phyloP scores from a whole-genome alignment of 129 eudicot species.

The Pulicaria dysenterica region DNA sequence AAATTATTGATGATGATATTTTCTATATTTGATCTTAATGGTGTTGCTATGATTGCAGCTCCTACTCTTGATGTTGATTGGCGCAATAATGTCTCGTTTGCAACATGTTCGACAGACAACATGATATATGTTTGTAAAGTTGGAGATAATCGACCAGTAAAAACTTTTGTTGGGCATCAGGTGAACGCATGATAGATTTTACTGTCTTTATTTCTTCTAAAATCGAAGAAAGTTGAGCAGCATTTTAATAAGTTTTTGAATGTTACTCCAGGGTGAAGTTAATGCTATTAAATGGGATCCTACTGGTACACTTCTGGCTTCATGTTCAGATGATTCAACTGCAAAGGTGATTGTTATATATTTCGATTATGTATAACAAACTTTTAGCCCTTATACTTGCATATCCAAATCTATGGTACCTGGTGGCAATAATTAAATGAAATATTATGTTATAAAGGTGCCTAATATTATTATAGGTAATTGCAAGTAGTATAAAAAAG shows the following conservation, averaged over 20 bases:
- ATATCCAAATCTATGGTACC: too few relatives aligned
- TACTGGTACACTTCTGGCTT: constrained; percentile 81
- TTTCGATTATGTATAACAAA: background rate
- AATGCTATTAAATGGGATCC: constrained; percentile 98
- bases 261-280: constrained; percentile 75
- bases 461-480: too few relatives aligned
- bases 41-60: constrained; percentile 43
- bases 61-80: constrained; percentile 99
- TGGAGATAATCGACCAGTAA: constrained; percentile 86
- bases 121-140: constrained; percentile 95
- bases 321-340: constrained; percentile 90
- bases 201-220: too few relatives aligned
- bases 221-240: too few relatives aligned
- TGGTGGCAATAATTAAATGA: too few relatives aligned
- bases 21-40: background rate
- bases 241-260: constrained; percentile 13
- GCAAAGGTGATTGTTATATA: constrained; percentile 62
- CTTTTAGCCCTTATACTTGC: too few relatives aligned
- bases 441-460: too few relatives aligned
- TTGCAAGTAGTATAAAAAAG: too few relatives aligned
- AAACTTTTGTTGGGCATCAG: constrained; percentile 79
- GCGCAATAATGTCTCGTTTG: constrained; percentile 88
- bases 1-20: background rate
- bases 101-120: constrained; percentile 91
- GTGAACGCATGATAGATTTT: constrained; percentile 20